Conservation (phyloP, 176 grass and related monocot genomes). For the Triticum timopheevii region DNA sequence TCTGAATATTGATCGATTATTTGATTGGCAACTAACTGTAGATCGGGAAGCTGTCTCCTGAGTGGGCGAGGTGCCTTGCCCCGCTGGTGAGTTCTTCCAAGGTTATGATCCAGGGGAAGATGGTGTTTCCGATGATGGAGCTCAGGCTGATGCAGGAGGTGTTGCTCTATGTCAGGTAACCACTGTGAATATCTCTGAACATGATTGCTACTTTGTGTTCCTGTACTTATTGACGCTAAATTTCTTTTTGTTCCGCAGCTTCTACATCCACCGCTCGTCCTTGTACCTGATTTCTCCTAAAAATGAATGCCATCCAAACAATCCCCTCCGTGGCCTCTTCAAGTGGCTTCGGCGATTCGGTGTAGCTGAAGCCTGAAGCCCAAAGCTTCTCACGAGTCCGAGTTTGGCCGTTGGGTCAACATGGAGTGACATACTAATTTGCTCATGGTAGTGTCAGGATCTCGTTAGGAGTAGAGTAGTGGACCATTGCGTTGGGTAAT, state of each 20-base stretch:
- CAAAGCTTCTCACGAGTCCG: neutral
- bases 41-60: constrained; percentile 70
- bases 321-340: constrained; percentile 56
- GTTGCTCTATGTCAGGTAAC: constrained; percentile 66
- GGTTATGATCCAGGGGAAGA: constrained; percentile 62
- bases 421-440: too few relatives aligned
- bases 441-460: too few relatives aligned
- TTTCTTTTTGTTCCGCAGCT: constrained; percentile 34
- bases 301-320: constrained; percentile 31
- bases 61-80: constrained; percentile 72
- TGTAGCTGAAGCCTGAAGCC: neutral
- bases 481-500: too few relatives aligned
- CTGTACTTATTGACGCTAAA: neutral
- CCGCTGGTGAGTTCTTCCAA: constrained; percentile 73
- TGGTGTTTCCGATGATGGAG: constrained; percentile 45
- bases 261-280: constrained; percentile 70
- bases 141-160: constrained; percentile 81
- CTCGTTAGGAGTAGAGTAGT: too few relatives aligned
- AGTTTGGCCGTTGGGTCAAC: too few relatives aligned
- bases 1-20: neutral
- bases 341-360: constrained; percentile 47
- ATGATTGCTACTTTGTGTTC: neutral
- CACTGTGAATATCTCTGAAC: neutral
- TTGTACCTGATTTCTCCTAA: constrained; percentile 31
- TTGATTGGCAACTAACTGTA: constrained; percentile 8